Evolutionary conservation across 352 stramenopile species (phyloP), one percentile per base, ranked within the genome.

Genomic region (Phytophthora cactorum): DNA sequence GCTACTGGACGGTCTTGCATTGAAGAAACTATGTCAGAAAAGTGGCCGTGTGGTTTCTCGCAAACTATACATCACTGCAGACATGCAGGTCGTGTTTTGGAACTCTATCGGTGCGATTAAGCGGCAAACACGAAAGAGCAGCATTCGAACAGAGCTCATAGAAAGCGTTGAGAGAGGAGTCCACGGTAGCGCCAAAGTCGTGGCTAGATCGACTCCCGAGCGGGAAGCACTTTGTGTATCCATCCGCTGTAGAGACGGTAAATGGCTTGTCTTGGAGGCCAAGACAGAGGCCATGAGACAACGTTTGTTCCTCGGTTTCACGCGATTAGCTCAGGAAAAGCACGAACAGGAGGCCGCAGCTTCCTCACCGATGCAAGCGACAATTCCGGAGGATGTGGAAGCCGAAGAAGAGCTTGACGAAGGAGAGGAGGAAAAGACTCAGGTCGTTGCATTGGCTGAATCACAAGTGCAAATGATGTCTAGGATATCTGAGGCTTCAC

Each of bases 1-100:
- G 43, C 47, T 92, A 11, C 66, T 89, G 4, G 81, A 90, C 28
- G 84, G 82, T 11, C 72, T 87, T n/a, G 31, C 59, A 10, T 34
- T 92, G 39, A 89, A 86, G 56, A 91, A 90, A 47, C 59, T 92
- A 4, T 90, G 81, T 34, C 82, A 91, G 51, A 79, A 79, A 49
- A 90, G 80, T 58, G 67, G 66, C 7, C 82, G 79, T n/a, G 67
- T 89, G 2, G 79, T 89, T 22, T 87, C 81, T 46, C 82, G 84
- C 22, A 84, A 68, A 22, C 79, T 92, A 54, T 86, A 76, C 57
- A 74, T 91, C 51, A 86, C 73, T 6, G 60, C 68, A 4, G 77
- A 90, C 32, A 68, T 91, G 63, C 59, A 61, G 28, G 63, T 59
- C 0, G 65, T 91, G 25, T 85, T 84, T 61, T 91, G 82, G 84